A percentile compares a stretch with the other conserved stretches of the same genome.
Conservation (phyloP, 345 rosid genomes). For the Arabis hirsuta region DNA sequence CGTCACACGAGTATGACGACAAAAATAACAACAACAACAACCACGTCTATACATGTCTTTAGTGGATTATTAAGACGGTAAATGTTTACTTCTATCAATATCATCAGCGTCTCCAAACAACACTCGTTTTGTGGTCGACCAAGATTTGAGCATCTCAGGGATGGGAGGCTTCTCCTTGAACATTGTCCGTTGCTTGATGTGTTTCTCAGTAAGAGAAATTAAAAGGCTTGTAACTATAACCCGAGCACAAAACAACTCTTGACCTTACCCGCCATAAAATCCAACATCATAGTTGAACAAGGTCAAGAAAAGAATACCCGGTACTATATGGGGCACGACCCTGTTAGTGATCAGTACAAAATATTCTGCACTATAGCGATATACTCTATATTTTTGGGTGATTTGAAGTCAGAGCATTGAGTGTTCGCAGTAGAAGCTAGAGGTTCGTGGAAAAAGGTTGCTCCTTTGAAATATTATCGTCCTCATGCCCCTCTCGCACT, state of each 20-base stretch:
- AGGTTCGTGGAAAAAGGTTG: constrained; percentile 27
- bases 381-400: neutral
- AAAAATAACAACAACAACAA: neutral
- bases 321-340: neutral
- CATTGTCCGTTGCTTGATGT: neutral
- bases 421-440: constrained; percentile 14
- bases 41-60: too few species aligned
- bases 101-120: too few species aligned
- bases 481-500: neutral
- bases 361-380: neutral
- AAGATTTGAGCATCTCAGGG: neutral
- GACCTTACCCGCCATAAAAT: neutral
- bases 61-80: too few species aligned
- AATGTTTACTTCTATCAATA: too few species aligned
- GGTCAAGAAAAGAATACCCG: too few species aligned
- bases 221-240: neutral
- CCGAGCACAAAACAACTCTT: neutral
- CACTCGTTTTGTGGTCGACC: neutral
- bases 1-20: neutral
- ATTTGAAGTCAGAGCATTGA: constrained; percentile 3
- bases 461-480: neutral
- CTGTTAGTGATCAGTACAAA: neutral
- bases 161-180: neutral
- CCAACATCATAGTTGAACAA: neutral
- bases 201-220: neutral